A percentile compares a stretch with the other conserved stretches of the same genome.
Conservation (phyloP, 2,329 filamentous ascomycete genomes). For the Verticillium nonalfalfae region DNA sequence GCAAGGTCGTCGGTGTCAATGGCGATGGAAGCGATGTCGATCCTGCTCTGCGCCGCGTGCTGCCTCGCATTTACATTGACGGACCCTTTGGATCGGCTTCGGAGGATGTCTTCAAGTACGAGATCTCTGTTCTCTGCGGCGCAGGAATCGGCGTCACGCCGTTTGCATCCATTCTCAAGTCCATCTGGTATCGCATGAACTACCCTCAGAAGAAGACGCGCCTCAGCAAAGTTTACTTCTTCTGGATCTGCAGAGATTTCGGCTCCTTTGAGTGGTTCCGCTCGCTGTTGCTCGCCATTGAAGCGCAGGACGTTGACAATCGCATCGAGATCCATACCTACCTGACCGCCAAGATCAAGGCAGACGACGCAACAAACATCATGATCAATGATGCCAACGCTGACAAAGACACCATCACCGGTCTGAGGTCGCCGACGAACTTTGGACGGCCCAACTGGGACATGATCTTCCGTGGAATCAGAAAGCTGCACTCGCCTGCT, state of each 20-base stretch:
- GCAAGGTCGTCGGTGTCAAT: conserved; percentile 64
- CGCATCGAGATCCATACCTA: conserved; percentile 88
- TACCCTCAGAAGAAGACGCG: conserved; percentile 75
- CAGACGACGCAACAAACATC: conserved; percentile 81
- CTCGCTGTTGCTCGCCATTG: conserved; percentile 75
- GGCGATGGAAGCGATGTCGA: conserved; percentile 55
- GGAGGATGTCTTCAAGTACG: conserved; percentile 86
- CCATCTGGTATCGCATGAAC: conserved; percentile 91
- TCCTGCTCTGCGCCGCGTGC: conserved; percentile 63
- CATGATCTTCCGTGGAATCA: conserved; percentile 78
- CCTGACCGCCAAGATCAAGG: conserved; percentile 80
- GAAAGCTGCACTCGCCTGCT: conserved; percentile 68
- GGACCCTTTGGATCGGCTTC: conserved; percentile 82
- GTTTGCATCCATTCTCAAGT: conserved; percentile 82
- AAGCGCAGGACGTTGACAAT: conserved; percentile 77
- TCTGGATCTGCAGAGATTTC: conserved; percentile 88
- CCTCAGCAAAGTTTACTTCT: conserved; percentile 83
- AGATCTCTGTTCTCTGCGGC: conserved; percentile 71
- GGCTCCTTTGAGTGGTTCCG: conserved; percentile 88
- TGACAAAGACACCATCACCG: conserved; percentile 79
- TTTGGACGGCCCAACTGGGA: conserved; percentile 87
- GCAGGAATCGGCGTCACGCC: conserved; percentile 84
- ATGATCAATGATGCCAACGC: conserved; percentile 88
- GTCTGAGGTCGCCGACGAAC: conserved; percentile 74
- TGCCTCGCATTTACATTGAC: conserved; percentile 77